Percentiles rank a stretch among this genome's conserved stretches.
These are phyloP conservation scores for Diaporthe australafricana DNA, from an alignment of 2,329 filamentous ascomycete genomes.

Conservation along the genomic window DNA sequence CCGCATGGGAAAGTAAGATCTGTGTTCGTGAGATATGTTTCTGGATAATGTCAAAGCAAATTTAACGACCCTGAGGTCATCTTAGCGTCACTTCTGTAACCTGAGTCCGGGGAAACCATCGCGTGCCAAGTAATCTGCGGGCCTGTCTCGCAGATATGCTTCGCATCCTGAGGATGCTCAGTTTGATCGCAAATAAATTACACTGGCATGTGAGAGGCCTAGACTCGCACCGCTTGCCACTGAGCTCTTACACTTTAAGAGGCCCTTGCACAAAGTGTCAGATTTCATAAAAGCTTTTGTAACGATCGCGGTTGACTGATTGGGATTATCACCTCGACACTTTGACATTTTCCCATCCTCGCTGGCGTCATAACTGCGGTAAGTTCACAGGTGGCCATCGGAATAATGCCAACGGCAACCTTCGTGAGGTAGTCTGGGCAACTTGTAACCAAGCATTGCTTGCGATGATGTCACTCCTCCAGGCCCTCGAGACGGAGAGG, in stretches of 20 bases:
- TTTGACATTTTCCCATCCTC: background rate
- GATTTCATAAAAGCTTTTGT: background rate
- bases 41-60: background rate
- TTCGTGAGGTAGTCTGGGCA: background rate
- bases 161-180: background rate
- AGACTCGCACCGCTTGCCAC: background rate
- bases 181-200: too few species aligned
- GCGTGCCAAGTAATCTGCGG: background rate
- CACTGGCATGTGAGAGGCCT: background rate
- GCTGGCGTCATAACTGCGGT: background rate
- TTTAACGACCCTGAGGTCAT: background rate
- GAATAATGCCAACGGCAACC: background rate
- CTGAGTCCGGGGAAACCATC: background rate
- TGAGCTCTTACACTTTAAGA: background rate
- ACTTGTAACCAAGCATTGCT: background rate
- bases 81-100: background rate
- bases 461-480: background rate
- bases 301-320: background rate
- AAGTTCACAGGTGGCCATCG: too few species aligned
- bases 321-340: too few species aligned
- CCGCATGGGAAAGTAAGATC: constrained; percentile 2
- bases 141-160: background rate
- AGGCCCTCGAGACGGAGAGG: background rate
- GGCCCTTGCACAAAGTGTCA: background rate
- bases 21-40: constrained; percentile 4